phyloP scores from a whole-genome alignment of 176 grass and related monocot species.

The Phoenix roebelenii region DNA sequence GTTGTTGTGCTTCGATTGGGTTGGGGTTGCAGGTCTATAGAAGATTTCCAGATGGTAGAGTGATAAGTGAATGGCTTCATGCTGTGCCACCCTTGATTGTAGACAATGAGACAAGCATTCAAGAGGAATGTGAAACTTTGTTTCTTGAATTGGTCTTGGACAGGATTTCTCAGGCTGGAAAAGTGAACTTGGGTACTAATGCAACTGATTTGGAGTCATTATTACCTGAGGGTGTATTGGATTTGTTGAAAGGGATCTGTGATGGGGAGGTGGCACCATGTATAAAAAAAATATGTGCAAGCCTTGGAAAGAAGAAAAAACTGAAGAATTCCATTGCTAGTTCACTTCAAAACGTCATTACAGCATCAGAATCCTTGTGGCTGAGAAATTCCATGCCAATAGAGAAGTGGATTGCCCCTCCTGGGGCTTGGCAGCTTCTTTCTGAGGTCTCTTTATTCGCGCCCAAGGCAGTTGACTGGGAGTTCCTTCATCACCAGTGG shows the following conservation, averaged over 20 bases:
- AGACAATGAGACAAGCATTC: conserved; percentile 84
- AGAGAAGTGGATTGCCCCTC: conserved; percentile 64
- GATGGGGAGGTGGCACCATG: conserved; percentile 66
- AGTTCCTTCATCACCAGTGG: conserved; percentile 89
- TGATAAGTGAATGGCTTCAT: conserved; percentile 82
- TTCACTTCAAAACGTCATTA: conserved; percentile 78
- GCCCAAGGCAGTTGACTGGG: conserved; percentile 72
- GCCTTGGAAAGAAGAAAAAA: conserved; percentile 93
- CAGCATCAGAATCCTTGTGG: conserved; percentile 56
- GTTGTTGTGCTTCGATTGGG: not conserved
- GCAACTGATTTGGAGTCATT: conserved; percentile 31
- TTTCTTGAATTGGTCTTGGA: conserved; percentile 87
- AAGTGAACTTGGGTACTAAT: conserved; percentile 29
- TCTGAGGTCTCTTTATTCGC: conserved; percentile 68
- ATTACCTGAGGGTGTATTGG: conserved; percentile 53
- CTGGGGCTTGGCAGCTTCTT: conserved; percentile 87
- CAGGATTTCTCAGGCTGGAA: conserved; percentile 55
- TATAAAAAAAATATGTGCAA: conserved; percentile 74
- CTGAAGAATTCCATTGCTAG: conserved; percentile 54
- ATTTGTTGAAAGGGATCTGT: conserved; percentile 67
- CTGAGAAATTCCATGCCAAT: conserved; percentile 42
- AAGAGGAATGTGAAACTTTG: conserved; percentile 89
- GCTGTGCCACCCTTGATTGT: conserved; percentile 66
- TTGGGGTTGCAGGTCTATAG: conserved; percentile 41
- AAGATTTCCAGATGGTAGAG: conserved; percentile 55